A percentile compares a stretch with the other conserved stretches of the same genome.
phyloP scores from a whole-genome alignment of 2,329 filamentous ascomycete species.

The Curvularia lunata region DNA sequence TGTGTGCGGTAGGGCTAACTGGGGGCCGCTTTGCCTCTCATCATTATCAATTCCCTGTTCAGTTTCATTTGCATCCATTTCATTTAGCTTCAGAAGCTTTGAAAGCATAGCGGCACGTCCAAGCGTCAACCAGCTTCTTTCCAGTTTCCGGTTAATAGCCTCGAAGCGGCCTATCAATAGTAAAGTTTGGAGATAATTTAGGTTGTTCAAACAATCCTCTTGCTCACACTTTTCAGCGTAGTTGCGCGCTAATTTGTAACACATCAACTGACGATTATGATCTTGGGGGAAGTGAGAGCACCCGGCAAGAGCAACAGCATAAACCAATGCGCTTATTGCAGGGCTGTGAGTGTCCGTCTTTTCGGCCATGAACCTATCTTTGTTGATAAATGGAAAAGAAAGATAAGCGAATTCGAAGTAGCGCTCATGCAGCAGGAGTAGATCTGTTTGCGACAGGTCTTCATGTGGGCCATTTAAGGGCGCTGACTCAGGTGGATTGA shows the following conservation, averaged over 20 bases:
- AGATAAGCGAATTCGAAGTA: not conserved
- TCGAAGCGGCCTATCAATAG: slow-evolving; percentile 1
- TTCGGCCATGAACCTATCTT: not conserved
- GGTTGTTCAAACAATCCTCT: slow-evolving; percentile 1
- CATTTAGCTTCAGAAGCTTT: slow-evolving; percentile 1
- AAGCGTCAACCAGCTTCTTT: slow-evolving; percentile 2
- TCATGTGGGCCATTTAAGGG: not conserved
- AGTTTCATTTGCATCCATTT: not conserved
- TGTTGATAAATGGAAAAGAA: slow-evolving; percentile 9
- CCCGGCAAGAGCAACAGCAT: slow-evolving; percentile 6
- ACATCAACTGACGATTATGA: not conserved
- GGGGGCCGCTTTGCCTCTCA: not conserved
- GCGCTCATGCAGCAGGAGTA: not conserved
- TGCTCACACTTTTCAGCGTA: not conserved
- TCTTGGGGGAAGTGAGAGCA: not conserved
- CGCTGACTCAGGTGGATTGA: not conserved
- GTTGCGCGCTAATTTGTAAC: not conserved
- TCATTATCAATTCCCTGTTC: not conserved
- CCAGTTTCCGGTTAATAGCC: slow-evolving; percentile 4
- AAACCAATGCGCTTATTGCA: not conserved
- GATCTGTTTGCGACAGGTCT: not conserved
- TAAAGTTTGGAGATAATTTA: not conserved
- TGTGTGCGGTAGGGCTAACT: not conserved
- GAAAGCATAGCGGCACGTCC: slow-evolving; percentile 9
- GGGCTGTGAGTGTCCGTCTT: not conserved